Conservation (phyloP, 129 eudicot species). For the Flaveria bidentis region DNA sequence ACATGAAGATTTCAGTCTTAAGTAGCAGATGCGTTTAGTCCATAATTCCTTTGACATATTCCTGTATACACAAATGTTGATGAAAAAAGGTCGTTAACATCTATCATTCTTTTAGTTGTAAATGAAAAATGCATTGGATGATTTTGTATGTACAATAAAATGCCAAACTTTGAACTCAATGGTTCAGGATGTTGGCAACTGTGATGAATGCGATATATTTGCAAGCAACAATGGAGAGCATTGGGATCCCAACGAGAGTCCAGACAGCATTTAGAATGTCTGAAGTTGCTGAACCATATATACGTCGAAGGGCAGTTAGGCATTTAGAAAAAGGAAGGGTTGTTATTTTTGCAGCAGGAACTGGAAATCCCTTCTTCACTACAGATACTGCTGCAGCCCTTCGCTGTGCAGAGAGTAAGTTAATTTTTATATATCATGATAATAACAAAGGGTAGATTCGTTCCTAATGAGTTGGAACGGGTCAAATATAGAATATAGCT, state of each 20-base stretch:
- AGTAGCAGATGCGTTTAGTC: not conserved
- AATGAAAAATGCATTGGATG: slow-evolving; percentile 48
- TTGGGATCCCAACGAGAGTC: slow-evolving; percentile 97
- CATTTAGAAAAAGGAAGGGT: slow-evolving; percentile 97
- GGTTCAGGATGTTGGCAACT: slow-evolving; percentile 92
- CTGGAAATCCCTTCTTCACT: slow-evolving; percentile 98
- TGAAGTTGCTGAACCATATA: slow-evolving; percentile 97
- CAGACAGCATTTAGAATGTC: slow-evolving; percentile 99
- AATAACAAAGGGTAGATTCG: not conserved
- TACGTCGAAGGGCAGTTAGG: slow-evolving; percentile 84
- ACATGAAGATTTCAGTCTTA: not conserved
- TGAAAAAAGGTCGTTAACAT: not conserved
- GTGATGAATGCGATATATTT: slow-evolving; percentile 97
- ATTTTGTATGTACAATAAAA: not conserved
- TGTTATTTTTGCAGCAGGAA: slow-evolving; percentile 96
- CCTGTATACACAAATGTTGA: not conserved
- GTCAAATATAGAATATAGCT: not conserved
- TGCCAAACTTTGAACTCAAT: slow-evolving; percentile 5
- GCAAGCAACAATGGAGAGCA: slow-evolving; percentile 99
- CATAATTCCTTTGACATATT: not conserved
- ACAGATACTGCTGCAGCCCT: slow-evolving; percentile 99
- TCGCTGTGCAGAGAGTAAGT: slow-evolving; percentile 92
- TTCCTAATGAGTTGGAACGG: not conserved
- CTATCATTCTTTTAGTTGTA: not conserved
- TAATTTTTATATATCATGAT: not conserved